phyloP scores from a whole-genome alignment of 192 early-diverging fungal genomes.

The Umbelopsis vinacea region DNA sequence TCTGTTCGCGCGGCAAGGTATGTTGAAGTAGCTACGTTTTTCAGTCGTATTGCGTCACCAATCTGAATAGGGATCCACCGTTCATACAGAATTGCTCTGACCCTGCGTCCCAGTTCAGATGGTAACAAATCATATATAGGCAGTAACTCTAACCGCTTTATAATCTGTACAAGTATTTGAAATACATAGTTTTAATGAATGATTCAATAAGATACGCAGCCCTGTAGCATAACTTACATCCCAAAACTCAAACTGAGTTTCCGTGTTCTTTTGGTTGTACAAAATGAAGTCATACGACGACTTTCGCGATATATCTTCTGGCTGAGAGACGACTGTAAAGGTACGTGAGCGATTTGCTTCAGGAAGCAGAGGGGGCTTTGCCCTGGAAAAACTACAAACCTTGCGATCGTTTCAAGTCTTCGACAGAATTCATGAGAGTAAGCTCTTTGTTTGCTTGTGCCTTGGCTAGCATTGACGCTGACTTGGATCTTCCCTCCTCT shows the following conservation, averaged over 20 bases:
- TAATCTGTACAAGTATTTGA: not conserved
- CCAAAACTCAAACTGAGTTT: not conserved
- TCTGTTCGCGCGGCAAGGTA: not conserved
- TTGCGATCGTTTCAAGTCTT: not conserved
- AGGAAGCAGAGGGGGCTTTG: not conserved
- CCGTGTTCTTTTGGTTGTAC: not conserved
- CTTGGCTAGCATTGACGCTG: constrained; percentile 14
- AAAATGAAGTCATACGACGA: not conserved
- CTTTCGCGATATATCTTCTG: not conserved
- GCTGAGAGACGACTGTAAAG: not conserved
- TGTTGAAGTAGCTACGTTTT: not conserved
- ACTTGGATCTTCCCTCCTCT: not conserved
- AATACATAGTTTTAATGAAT: not conserved
- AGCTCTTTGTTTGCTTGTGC: constrained; percentile 7
- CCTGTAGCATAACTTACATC: not conserved
- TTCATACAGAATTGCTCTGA: constrained; percentile 5
- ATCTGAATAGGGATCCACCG: constrained; percentile 1
- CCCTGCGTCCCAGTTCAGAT: not conserved
- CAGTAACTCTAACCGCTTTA: constrained; percentile 1
- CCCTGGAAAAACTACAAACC: not conserved
- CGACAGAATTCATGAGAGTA: not conserved
- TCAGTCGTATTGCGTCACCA: constrained; percentile 5
- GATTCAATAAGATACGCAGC: not conserved
- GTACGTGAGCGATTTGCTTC: not conserved
- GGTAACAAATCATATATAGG: constrained; percentile 2